phyloP scores from a whole-genome alignment of 2,329 filamentous ascomycete species.

The Microascus cirrosus region DNA sequence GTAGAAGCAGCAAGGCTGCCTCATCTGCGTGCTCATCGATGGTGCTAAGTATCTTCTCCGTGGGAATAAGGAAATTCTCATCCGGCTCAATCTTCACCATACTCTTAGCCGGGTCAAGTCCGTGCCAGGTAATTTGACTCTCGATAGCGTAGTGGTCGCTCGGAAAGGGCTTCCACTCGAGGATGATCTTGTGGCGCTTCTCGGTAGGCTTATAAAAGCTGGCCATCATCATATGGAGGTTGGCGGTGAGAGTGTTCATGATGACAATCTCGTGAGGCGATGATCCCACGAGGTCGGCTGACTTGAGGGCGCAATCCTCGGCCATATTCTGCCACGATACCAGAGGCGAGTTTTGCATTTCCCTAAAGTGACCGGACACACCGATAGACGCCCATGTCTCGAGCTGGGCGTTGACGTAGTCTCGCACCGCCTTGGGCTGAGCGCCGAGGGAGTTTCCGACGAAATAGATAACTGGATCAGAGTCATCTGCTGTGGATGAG shows the following conservation, averaged over 20 bases:
- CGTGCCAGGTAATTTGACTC: conserved; percentile 62
- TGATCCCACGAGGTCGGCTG: conserved; percentile 59
- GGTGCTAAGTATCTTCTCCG: conserved; percentile 55
- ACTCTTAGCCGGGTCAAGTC: conserved; percentile 47
- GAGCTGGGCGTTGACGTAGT: conserved; percentile 56
- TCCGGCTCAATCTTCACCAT: conserved; percentile 60
- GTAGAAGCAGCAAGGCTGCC: conserved; percentile 68
- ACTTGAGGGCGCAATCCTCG: conserved; percentile 53
- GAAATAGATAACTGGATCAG: conserved; percentile 53
- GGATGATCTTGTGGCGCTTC: conserved; percentile 57
- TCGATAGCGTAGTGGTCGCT: conserved; percentile 77
- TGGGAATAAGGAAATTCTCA: conserved; percentile 49
- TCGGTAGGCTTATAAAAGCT: conserved; percentile 63
- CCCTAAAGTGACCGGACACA: conserved; percentile 68
- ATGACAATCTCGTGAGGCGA: conserved; percentile 59
- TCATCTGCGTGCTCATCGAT: conserved; percentile 66
- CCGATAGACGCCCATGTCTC: conserved; percentile 70
- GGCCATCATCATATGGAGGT: conserved; percentile 68
- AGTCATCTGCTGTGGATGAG: neutral
- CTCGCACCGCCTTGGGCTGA: conserved; percentile 54
- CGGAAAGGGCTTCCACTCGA: conserved; percentile 77
- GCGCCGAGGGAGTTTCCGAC: conserved; percentile 85
- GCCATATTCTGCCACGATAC: conserved; percentile 66
- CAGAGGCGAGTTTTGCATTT: conserved; percentile 53
- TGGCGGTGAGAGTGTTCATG: conserved; percentile 74